A percentile compares a stretch with the other conserved stretches of the same genome.
phyloP scores from a whole-genome alignment of 139 green algal species.

The Chlamydomonas eustigma region DNA sequence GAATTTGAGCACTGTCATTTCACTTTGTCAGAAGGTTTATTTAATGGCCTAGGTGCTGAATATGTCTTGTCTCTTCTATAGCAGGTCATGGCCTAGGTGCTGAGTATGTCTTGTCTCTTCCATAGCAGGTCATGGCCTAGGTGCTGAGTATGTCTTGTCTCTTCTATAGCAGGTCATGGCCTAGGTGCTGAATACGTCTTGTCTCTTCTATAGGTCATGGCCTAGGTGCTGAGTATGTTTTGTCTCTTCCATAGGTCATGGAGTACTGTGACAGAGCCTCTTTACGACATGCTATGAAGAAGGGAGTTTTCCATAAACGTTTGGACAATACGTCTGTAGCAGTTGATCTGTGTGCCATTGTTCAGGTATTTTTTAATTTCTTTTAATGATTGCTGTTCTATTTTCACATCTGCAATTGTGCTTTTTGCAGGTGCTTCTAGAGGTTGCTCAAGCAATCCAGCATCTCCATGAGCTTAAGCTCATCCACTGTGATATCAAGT shows the following conservation, averaged over 20 bases:
- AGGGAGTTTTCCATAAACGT: slow-evolving; percentile 58
- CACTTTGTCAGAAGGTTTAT: too few relatives aligned
- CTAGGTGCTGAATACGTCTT: too few relatives aligned
- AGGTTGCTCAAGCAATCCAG: slow-evolving; percentile 56
- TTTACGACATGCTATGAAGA: slow-evolving; percentile 58
- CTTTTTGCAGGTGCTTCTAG: slow-evolving; percentile 52
- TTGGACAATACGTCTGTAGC: slow-evolving; percentile 51
- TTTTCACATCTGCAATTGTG: background rate
- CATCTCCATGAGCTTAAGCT: slow-evolving; percentile 58
- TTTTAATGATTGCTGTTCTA: background rate
- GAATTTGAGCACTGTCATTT: too few relatives aligned
- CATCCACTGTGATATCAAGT: slow-evolving; percentile 67
- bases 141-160: too few relatives aligned
- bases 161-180: too few relatives aligned
- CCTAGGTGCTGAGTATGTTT: too few relatives aligned
- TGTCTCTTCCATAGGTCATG: slow-evolving; percentile 14
- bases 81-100: too few relatives aligned
- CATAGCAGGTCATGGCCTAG: too few relatives aligned
- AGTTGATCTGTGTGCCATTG: slow-evolving; percentile 56
- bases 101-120: too few relatives aligned
- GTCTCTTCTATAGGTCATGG: too few relatives aligned
- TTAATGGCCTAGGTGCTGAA: too few relatives aligned
- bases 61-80: too few relatives aligned
- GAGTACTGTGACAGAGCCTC: slow-evolving; percentile 50
- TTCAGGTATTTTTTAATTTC: slow-evolving; percentile 28